Evolutionary conservation across 2,329 filamentous ascomycete species (phyloP).

Genomic region (Exophiala viscosa): DNA sequence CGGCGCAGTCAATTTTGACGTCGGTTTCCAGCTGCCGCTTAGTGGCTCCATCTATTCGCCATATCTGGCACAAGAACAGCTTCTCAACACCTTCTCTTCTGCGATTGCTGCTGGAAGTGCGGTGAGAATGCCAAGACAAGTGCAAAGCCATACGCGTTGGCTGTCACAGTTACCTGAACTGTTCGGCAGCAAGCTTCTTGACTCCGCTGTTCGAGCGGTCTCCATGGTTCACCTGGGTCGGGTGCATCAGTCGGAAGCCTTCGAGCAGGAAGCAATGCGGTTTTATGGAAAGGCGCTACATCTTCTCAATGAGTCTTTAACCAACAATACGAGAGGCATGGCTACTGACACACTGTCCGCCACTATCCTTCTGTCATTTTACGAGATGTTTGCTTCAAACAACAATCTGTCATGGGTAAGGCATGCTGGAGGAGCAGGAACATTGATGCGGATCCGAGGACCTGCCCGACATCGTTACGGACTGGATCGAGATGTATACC

Average conservation of each 20-base stretch:
- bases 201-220: slow-evolving; percentile 30
- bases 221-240: slow-evolving; percentile 33
- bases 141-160: slow-evolving; percentile 25
- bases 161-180: slow-evolving; percentile 22
- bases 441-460: slow-evolving; percentile 36
- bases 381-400: slow-evolving; percentile 38
- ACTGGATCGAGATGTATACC: slow-evolving; percentile 35
- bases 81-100: slow-evolving; percentile 21
- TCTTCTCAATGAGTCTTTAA: slow-evolving; percentile 32
- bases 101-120: slow-evolving; percentile 3
- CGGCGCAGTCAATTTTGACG: slow-evolving; percentile 7
- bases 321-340: slow-evolving; percentile 30
- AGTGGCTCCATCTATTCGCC: slow-evolving; percentile 18
- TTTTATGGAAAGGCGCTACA: slow-evolving; percentile 34
- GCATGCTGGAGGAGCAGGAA: slow-evolving; percentile 36
- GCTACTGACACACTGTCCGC: slow-evolving; percentile 35
- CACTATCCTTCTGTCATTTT: slow-evolving; percentile 36
- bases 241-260: slow-evolving; percentile 24
- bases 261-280: slow-evolving; percentile 31
- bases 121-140: slow-evolving; percentile 8
- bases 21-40: slow-evolving; percentile 10
- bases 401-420: slow-evolving; percentile 36
- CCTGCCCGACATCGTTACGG: slow-evolving; percentile 33
- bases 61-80: slow-evolving; percentile 24
- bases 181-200: slow-evolving; percentile 25